Evolutionary conservation across 108 stramenopile species (phyloP).

Genomic region (Asterionellopsis glacialis): DNA sequence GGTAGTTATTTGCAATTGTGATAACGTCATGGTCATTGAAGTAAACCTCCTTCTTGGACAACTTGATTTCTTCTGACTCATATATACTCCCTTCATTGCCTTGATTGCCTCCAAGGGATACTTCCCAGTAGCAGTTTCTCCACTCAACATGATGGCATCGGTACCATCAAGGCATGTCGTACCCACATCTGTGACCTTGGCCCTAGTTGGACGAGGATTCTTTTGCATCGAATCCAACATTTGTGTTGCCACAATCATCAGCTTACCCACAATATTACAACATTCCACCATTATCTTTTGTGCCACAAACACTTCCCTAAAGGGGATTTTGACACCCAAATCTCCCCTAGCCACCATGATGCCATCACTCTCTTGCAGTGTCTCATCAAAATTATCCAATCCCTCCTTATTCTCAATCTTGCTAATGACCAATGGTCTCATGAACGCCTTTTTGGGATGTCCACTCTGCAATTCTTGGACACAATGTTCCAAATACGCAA

Average conservation of each 20-base stretch:
- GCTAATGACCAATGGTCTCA: constrained; percentile 70
- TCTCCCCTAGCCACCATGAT: constrained; percentile 87
- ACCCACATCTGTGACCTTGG: constrained; percentile 88
- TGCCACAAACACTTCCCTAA: constrained; percentile 80
- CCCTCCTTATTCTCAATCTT: constrained; percentile 93
- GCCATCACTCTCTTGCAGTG: constrained; percentile 70
- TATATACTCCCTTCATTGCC: constrained; percentile 61
- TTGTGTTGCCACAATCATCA: constrained; percentile 88
- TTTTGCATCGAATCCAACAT: constrained; percentile 89
- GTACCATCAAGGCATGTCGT: constrained; percentile 68
- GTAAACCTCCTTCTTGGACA: too few species aligned
- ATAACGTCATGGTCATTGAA: too few species aligned
- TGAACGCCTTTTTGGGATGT: constrained; percentile 19
- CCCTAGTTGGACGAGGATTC: constrained; percentile 87
- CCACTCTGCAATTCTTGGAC: constrained; percentile 37
- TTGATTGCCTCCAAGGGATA: constrained; percentile 56
- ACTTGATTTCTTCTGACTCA: too few species aligned
- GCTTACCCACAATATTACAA: constrained; percentile 71
- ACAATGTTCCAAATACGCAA: constrained; percentile 65
- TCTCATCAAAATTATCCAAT: constrained; percentile 80
- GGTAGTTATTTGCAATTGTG: too few species aligned
- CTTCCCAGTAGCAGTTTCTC: constrained; percentile 67
- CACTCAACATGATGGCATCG: constrained; percentile 68
- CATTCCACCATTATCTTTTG: constrained; percentile 88
- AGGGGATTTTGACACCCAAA: constrained; percentile 84